These are phyloP conservation scores for Hygrocybe punicea DNA, from an alignment of 768 basidiomycete species.

Conservation along the genomic window DNA sequence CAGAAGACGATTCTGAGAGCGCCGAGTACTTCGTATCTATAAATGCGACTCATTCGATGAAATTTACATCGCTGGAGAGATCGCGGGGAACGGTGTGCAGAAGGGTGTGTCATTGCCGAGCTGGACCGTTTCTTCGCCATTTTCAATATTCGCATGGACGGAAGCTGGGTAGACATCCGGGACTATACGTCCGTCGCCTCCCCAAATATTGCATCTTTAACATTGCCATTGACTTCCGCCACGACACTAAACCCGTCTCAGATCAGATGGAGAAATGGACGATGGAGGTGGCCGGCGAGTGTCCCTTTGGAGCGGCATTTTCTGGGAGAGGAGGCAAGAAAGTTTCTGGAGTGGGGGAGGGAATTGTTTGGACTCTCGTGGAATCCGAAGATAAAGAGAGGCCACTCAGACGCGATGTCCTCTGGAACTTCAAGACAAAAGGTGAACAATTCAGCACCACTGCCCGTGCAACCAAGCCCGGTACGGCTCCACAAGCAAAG, in stretches of 20 bases:
- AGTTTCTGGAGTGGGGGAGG: conserved; percentile 16
- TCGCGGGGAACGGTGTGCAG: conserved; percentile 18
- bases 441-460: conserved; percentile 14
- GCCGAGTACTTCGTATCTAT: conserved; percentile 11
- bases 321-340: conserved; percentile 9
- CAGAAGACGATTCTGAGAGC: not conserved
- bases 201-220: conserved; percentile 18
- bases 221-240: conserved; percentile 15
- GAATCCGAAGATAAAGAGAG: conserved; percentile 1
- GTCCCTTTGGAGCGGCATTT: conserved; percentile 17
- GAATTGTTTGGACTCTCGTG: conserved; percentile 17
- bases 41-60: conserved; percentile 8
- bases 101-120: conserved; percentile 16
- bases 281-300: conserved; percentile 14
- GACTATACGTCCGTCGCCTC: conserved; percentile 16
- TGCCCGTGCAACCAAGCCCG: conserved; percentile 6
- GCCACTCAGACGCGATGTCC: conserved; percentile 11
- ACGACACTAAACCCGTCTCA: not conserved
- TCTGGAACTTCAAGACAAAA: conserved; percentile 23
- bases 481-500: not conserved
- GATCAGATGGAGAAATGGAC: conserved; percentile 17
- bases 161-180: conserved; percentile 20
- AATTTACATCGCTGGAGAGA: conserved; percentile 17
- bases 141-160: conserved; percentile 23
- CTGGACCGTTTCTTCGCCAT: conserved; percentile 21